A percentile compares a stretch with the other conserved stretches of the same genome.
Evolutionary conservation across 495 filamentous ascomycete species (phyloP).

Genomic region (Penicillium canescens): DNA sequence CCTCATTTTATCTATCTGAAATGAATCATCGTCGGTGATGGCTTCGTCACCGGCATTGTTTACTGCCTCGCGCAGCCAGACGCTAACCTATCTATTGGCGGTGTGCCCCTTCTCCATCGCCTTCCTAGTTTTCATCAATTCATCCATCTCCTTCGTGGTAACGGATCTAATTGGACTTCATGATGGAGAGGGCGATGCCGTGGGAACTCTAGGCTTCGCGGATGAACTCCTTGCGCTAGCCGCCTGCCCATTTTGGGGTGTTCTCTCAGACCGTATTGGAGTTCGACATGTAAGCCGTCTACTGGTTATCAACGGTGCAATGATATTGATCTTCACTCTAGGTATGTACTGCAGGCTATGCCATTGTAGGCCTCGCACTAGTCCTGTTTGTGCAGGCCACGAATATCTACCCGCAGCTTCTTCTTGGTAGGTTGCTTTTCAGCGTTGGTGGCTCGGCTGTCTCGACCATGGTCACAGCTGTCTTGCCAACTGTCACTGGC

Average conservation of each 20-base stretch:
- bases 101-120: conserved; percentile 95
- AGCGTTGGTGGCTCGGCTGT: conserved; percentile 87
- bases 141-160: conserved; percentile 89
- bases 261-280: conserved; percentile 85
- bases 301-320: neutral
- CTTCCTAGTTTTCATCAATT: conserved; percentile 97
- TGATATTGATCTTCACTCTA: conserved; percentile 24
- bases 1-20: conserved; percentile 1
- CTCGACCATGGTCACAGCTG: conserved; percentile 97
- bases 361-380: conserved; percentile 72
- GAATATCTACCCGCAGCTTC: conserved; percentile 86
- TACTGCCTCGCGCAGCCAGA: conserved; percentile 71
- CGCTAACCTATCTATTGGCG: conserved; percentile 79
- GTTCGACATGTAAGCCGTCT: conserved; percentile 60
- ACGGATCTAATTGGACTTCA: conserved; percentile 82
- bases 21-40: conserved; percentile 29
- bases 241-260: conserved; percentile 89
- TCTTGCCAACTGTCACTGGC: conserved; percentile 80
- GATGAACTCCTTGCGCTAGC: conserved; percentile 91
- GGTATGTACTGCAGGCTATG: conserved; percentile 77
- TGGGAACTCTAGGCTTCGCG: conserved; percentile 92
- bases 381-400: conserved; percentile 80
- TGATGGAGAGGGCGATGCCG: conserved; percentile 78
- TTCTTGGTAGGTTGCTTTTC: conserved; percentile 85
- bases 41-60: conserved; percentile 43